Percentiles rank a stretch among this genome's conserved stretches.
Evolutionary conservation across 495 filamentous ascomycete genomes (phyloP).

Genomic region (Penicillium roqueforti): DNA sequence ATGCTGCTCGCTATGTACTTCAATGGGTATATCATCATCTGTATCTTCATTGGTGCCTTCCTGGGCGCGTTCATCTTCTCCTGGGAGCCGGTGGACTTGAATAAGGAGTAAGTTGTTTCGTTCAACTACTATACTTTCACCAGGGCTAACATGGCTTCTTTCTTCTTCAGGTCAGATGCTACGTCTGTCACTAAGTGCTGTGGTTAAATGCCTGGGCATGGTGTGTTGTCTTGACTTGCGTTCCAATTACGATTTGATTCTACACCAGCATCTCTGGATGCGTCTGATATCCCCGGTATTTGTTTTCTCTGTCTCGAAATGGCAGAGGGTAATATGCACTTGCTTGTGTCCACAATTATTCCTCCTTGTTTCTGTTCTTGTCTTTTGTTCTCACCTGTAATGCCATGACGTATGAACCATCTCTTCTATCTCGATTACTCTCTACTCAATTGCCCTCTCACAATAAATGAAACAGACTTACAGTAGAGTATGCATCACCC

Average conservation of each 20-base stretch:
- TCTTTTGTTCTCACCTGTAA: not conserved
- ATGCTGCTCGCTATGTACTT: conserved; percentile 69
- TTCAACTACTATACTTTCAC: not conserved
- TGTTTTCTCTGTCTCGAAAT: not conserved
- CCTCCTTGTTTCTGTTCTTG: too few relatives aligned
- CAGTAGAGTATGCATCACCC: not conserved
- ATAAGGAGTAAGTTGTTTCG: conserved; percentile 15
- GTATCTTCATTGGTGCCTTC: conserved; percentile 59
- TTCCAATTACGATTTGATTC: not conserved
- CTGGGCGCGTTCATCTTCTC: conserved; percentile 56
- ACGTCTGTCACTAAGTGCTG: conserved; percentile 5
- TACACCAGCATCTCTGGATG: not conserved
- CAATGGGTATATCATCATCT: conserved; percentile 61
- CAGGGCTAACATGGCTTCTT: not conserved
- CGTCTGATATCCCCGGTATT: not conserved
- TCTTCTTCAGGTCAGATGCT: not conserved
- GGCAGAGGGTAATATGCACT: not conserved
- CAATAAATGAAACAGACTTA: not conserved
- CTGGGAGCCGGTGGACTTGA: conserved; percentile 42
- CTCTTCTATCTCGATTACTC: not conserved
- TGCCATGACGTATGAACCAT: not conserved
- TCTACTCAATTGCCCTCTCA: not conserved
- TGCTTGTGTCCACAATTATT: not conserved
- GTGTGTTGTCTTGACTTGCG: not conserved
- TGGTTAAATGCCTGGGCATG: not conserved